Conservation (phyloP, 2,329 filamentous ascomycete genomes). For the Venturia pyrina region DNA sequence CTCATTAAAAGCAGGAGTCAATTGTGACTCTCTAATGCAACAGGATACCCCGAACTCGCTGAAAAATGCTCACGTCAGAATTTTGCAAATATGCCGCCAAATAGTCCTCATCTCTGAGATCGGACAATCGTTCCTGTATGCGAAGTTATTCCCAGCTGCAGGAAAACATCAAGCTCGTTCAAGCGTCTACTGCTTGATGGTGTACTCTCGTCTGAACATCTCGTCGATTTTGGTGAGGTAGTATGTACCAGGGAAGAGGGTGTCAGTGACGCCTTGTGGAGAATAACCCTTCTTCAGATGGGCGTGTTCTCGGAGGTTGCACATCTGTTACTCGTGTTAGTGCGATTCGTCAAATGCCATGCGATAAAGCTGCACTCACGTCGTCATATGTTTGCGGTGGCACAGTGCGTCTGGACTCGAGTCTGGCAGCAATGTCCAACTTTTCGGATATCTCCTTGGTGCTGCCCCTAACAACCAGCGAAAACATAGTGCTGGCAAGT, state of each 20-base stretch:
- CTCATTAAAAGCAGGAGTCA: background rate
- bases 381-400: conserved; percentile 40
- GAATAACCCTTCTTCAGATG: conserved; percentile 41
- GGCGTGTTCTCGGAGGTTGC: conserved; percentile 40
- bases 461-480: conserved; percentile 37
- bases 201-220: conserved; percentile 42
- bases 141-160: background rate
- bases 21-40: background rate
- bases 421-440: conserved; percentile 36
- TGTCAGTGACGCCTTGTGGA: conserved; percentile 34
- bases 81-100: background rate
- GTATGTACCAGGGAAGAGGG: conserved; percentile 38
- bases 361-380: conserved; percentile 20
- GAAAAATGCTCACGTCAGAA: background rate
- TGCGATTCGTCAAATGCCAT: background rate
- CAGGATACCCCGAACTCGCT: background rate
- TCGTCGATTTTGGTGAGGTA: conserved; percentile 41
- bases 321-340: conserved; percentile 29
- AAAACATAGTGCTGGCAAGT: conserved; percentile 41
- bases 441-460: conserved; percentile 37
- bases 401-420: conserved; percentile 35
- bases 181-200: conserved; percentile 36
- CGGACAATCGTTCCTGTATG: background rate
- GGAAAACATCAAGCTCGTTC: background rate
- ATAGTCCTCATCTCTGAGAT: background rate